Conservation (phyloP, 2,329 filamentous ascomycete species). For the Monosporascus sp. region DNA sequence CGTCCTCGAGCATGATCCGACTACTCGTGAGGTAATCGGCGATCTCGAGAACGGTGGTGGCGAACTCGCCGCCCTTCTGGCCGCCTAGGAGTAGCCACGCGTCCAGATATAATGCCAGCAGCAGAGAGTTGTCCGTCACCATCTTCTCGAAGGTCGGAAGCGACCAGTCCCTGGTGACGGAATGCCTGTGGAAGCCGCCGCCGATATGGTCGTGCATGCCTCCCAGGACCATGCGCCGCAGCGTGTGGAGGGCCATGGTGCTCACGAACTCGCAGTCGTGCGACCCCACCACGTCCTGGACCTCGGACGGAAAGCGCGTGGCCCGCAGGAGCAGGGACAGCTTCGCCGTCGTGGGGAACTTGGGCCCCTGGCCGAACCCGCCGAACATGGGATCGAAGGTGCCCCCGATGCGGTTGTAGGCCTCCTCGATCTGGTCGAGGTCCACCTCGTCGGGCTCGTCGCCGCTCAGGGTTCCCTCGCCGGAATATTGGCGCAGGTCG, state of each 20-base stretch:
- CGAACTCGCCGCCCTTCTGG: constrained; percentile 61
- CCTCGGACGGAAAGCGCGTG: constrained; percentile 62
- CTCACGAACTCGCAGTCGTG: constrained; percentile 69
- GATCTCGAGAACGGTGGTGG: constrained; percentile 74
- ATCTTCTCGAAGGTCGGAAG: constrained; percentile 97
- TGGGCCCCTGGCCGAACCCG: constrained; percentile 77
- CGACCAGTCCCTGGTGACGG: constrained; percentile 86
- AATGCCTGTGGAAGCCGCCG: constrained; percentile 65
- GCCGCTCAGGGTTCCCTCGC: constrained; percentile 68
- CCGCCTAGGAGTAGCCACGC: constrained; percentile 61
- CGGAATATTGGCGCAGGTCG: constrained; percentile 80
- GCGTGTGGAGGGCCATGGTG: constrained; percentile 73
- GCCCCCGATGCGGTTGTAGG: constrained; percentile 70
- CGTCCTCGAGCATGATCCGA: constrained; percentile 61
- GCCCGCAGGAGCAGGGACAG: constrained; percentile 76
- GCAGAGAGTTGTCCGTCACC: constrained; percentile 84
- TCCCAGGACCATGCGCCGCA: constrained; percentile 64
- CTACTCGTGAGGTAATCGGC: constrained; percentile 76
- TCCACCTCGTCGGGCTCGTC: constrained; percentile 52
- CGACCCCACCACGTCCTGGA: constrained; percentile 82
- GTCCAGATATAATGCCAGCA: constrained; percentile 79
- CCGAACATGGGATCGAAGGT: constrained; percentile 76
- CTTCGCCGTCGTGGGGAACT: constrained; percentile 86
- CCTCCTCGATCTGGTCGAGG: constrained; percentile 86
- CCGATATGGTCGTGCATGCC: constrained; percentile 53